These are phyloP conservation scores for Corymbia citriodora DNA, from an alignment of 441 rosid genomes.

Conservation along the genomic window DNA sequence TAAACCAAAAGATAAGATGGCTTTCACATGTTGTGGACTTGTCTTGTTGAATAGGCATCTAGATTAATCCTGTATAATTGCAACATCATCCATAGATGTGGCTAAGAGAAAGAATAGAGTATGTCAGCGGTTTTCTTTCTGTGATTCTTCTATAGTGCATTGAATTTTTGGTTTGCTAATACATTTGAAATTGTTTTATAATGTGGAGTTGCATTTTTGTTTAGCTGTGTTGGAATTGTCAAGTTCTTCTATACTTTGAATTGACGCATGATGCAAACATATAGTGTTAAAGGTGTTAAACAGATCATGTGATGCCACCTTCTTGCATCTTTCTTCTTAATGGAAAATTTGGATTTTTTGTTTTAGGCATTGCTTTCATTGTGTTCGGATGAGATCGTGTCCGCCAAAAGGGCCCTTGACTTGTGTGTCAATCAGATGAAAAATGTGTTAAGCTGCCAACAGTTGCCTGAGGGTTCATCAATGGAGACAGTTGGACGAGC, in stretches of 20 bases:
- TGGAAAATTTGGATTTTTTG: constrained; percentile 8
- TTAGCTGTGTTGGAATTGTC: background rate
- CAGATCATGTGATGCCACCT: background rate
- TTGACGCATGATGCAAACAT: background rate
- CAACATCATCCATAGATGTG: background rate
- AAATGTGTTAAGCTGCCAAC: constrained; percentile 72
- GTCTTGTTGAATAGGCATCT: background rate
- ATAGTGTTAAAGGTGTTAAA: background rate
- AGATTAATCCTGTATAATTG: background rate
- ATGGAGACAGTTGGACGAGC: constrained; percentile 94
- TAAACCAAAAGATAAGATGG: background rate
- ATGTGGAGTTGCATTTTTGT: background rate
- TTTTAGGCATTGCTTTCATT: constrained; percentile 87
- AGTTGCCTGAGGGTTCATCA: constrained; percentile 84
- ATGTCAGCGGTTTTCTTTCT: background rate
- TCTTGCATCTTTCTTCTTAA: background rate
- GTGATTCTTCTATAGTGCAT: background rate
- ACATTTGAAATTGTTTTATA: background rate
- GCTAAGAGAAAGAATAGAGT: background rate
- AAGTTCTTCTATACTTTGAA: background rate
- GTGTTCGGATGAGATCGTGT: constrained; percentile 85
- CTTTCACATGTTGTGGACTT: background rate
- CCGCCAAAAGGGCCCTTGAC: constrained; percentile 83
- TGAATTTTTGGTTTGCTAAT: background rate
- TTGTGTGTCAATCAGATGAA: constrained; percentile 86